Percentiles rank a stretch among this genome's conserved stretches.
Evolutionary conservation across 139 green algal species (phyloP).

Genomic region (Chlorella vulgaris): DNA sequence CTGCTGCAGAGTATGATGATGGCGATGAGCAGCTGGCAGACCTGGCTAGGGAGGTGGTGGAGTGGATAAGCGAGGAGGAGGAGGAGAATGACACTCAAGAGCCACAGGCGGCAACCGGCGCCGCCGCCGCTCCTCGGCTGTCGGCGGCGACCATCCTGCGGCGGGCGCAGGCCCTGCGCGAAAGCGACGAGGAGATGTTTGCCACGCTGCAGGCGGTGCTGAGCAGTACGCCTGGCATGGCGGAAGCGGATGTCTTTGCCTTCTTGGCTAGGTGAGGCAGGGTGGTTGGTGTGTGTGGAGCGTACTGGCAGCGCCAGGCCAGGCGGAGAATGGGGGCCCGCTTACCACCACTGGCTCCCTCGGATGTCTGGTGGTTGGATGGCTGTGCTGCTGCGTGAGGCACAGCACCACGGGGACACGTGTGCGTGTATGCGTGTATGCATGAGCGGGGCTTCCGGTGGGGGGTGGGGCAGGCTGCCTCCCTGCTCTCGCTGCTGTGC

Average conservation of each 20-base stretch:
- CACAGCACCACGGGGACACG: no score
- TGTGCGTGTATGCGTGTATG: no score
- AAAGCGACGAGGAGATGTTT: constrained; percentile 1
- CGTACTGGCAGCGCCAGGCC: background rate
- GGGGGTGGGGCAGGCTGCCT: no score
- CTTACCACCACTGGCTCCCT: no score
- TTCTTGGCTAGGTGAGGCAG: constrained; percentile 5
- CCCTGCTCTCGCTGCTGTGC: no score
- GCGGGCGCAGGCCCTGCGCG: background rate
- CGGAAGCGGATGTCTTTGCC: background rate
- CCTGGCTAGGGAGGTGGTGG: background rate
- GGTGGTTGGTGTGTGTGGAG: background rate
- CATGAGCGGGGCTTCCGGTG: no score
- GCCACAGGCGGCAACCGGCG: background rate
- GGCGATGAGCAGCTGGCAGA: background rate
- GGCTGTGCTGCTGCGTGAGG: no score
- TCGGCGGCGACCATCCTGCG: background rate
- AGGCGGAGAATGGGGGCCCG: no score
- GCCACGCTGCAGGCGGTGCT: background rate
- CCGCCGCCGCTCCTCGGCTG: background rate
- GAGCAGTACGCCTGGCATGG: background rate
- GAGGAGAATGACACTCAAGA: background rate
- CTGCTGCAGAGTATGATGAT: background rate
- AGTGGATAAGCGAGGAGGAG: background rate
- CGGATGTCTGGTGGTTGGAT: no score